Conservation (phyloP, 352 stramenopile genomes). For the Phytophthora aleatoria region DNA sequence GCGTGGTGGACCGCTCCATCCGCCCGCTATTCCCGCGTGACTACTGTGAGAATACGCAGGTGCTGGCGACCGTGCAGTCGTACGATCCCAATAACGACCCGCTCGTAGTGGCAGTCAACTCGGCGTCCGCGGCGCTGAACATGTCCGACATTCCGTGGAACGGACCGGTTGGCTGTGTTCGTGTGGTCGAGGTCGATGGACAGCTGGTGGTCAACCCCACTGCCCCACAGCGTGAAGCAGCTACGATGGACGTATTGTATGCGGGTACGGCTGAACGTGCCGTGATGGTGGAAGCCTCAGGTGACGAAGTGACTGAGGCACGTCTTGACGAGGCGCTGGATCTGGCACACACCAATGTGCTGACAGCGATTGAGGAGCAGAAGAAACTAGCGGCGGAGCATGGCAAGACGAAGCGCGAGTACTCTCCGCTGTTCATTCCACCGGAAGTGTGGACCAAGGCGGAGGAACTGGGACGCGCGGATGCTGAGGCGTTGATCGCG, state of each 20-base stretch:
- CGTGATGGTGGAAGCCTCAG: constrained; percentile 91
- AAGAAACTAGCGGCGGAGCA: constrained; percentile 53
- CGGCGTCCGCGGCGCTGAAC: constrained; percentile 82
- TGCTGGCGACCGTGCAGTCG: constrained; percentile 91
- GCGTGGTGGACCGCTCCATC: constrained; percentile 96
- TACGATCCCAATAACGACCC: constrained; percentile 86
- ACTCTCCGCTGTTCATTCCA: constrained; percentile 48
- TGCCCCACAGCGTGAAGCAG: constrained; percentile 62
- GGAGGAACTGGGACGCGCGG: constrained; percentile 57
- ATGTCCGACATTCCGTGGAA: constrained; percentile 91
- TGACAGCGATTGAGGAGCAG: constrained; percentile 65
- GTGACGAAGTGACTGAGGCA: constrained; percentile 73
- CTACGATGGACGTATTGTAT: constrained; percentile 87
- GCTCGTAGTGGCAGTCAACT: constrained; percentile 90
- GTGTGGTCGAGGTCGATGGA: constrained; percentile 83
- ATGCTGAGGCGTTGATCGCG: constrained; percentile 44
- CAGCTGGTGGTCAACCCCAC: constrained; percentile 94
- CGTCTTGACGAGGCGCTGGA: constrained; percentile 78
- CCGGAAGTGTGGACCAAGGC: constrained; percentile 61
- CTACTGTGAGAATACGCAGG: constrained; percentile 96
- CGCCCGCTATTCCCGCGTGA: constrained; percentile 94
- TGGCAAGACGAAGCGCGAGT: constrained; percentile 76
- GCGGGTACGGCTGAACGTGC: constrained; percentile 73
- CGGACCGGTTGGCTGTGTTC: constrained; percentile 89
- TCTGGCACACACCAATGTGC: constrained; percentile 72